Conservation (phyloP, 805 yeast species). For the Saccharomycopsis fodiens region DNA sequence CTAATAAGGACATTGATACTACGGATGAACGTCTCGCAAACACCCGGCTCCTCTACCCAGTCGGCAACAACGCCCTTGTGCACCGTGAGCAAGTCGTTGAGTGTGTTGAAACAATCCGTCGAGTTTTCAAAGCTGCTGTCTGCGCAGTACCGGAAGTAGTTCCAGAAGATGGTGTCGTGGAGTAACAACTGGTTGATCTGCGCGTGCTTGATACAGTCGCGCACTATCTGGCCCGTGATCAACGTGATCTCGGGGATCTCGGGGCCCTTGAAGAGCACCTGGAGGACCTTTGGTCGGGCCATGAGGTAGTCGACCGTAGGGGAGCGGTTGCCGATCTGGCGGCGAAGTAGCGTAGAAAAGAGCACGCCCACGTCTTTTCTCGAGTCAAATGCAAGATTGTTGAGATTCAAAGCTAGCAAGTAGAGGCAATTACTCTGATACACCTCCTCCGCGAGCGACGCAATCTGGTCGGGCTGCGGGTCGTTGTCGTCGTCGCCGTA, state of each 20-base stretch:
- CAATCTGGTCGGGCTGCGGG: conserved; percentile 65
- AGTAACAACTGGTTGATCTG: conserved; percentile 54
- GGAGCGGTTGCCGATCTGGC: conserved; percentile 65
- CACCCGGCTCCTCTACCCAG: conserved; percentile 46
- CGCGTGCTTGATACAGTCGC: conserved; percentile 82
- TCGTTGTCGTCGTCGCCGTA: conserved; percentile 63
- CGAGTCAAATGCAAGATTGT: conserved; percentile 79
- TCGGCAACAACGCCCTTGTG: conserved; percentile 66
- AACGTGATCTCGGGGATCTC: conserved; percentile 68
- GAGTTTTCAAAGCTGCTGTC: conserved; percentile 79
- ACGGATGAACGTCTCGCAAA: conserved; percentile 51
- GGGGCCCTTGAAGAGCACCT: conserved; percentile 59
- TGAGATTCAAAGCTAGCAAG: conserved; percentile 49
- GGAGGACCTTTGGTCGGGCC: conserved; percentile 56
- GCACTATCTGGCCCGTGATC: conserved; percentile 66
- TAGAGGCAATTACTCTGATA: conserved; percentile 64
- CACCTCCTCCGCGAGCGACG: conserved; percentile 72
- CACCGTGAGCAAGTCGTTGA: conserved; percentile 57
- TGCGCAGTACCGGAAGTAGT: conserved; percentile 70
- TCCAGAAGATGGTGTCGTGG: conserved; percentile 64
- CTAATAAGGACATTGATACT: conserved; percentile 64
- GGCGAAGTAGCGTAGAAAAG: conserved; percentile 68
- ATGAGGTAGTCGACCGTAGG: conserved; percentile 85
- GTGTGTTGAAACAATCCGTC: conserved; percentile 79
- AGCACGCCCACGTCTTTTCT: conserved; percentile 73